Evolutionary conservation across 2,329 filamentous ascomycete genomes (phyloP), one percentile per base, ranked within the genome.

Genomic region (Fusarium oligoseptatum): DNA sequence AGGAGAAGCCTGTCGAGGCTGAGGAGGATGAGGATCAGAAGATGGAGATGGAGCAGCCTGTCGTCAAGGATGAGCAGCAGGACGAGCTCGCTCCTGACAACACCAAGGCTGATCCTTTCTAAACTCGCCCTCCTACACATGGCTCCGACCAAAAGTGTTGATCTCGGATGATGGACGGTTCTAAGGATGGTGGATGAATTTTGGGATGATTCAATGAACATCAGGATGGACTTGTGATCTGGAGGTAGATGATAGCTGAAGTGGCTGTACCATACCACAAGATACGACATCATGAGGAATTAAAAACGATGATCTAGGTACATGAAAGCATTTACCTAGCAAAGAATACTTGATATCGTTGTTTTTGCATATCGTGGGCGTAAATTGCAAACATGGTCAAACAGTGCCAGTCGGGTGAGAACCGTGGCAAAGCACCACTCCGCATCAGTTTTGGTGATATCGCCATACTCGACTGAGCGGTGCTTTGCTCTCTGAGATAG

Each of bases 11-110:
- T 12, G 48, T 72, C 2, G 71, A 73, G 1, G 76, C 74, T 6
- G 73, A 78, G 3, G 74, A 75, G 6, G 32, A 63, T 20, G 66
- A 69, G 60, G 36, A 57, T 1, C 76, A 80, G 64, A 60, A 68
- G 17, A 70, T 68, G 36, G 74, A 77, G 57, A 70, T 68, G 36
- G 74, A 77, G 57, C 76, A 55, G 57, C 77, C 71, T 32, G 72
- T 32, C 4, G 68, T 55, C 27, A 55, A 55, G 48, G 27, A 32
- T n/a, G 48, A 55, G 48, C 48, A 55, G 48, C 48, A 73, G 52
- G 70, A 73, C n/a, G 66, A 45, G n/a, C 15, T 56, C 2, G 55
- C 37, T 3, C 36, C 10, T 15, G 57, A 57, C 48, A 32, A 32
- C 48, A 32, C 27, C 48, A 55, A 55, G 48, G 27, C 48, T 11